Base-by-base conservation (phyloP, 805 yeast genomes). In the Ogataea angusta region DNA sequence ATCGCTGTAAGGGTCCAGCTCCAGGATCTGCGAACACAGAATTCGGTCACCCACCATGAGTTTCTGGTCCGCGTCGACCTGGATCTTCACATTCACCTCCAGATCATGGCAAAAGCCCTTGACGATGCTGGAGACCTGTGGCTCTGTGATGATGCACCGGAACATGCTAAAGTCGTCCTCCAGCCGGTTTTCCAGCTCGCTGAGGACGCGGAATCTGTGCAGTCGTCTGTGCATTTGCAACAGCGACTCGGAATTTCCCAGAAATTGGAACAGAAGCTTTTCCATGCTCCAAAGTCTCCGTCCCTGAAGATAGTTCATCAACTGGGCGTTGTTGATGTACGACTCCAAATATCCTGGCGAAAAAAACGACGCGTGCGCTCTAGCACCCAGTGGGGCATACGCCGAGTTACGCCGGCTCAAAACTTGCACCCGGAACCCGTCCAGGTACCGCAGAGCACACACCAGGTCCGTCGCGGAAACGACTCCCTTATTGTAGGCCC, bases 51-150 rank as follows among this genome's bases (percentile, higher is more conserved):
- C 84, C n/a, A 59, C 59, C 40, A 47, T 46, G 25, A 53, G 40
- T 14, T 68, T 54, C 13, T 54, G 53, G 10, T 56, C 48, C 3
- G 30, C 32, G 13, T 47, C 56, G 30, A 49, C 48, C 40, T 42
- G 48, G 10, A 76, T 54, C n/a, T 72, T 74, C 15, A 76, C 74
- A 39, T 69, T 75, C 10, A 72, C 49, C 16, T 67, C 73, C 23
- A 73, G 54, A 22, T 75, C 77, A 37, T 57, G 48, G 46, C 83
- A 77, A 51, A 64, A 75, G 0, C 69, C 82, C 28, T 58, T 59
- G n/a, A 66, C 66, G 1, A 72, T 32, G 2, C 49, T 55, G 2
- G 57, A 46, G 5, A 46, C 30, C 12, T 50, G 55, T 8, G 62
- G 55, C 10, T 68, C 67, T 3, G 70, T 62, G n/a, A 78, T 50